Evolutionary conservation across 1,284 basidiomycete species (phyloP).

Genomic region (Tilletiaria anomala): DNA sequence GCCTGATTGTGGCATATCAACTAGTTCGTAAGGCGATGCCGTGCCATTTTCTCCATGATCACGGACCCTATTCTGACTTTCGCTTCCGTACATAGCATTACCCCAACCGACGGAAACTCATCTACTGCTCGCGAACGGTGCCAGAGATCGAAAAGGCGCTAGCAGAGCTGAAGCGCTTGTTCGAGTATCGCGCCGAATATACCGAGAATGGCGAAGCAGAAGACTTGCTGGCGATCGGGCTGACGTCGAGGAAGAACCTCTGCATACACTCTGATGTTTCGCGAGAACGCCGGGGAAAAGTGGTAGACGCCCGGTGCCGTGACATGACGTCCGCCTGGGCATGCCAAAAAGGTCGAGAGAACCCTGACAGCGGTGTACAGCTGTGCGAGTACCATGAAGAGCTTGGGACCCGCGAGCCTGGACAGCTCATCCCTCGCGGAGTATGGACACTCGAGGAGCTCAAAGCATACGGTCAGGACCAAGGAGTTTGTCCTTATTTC

Average conservation of each 20-base stretch:
- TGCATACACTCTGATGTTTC: conserved; percentile 87
- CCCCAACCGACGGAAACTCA: conserved; percentile 77
- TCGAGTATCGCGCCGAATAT: conserved; percentile 59
- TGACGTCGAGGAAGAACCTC: conserved; percentile 90
- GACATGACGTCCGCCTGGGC: conserved; percentile 78
- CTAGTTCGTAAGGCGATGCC: conserved; percentile 43
- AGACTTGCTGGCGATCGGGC: conserved; percentile 72
- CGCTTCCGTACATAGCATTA: conserved; percentile 54
- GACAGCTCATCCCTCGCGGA: conserved; percentile 68
- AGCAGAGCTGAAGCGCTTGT: conserved; percentile 82
- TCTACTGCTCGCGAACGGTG: conserved; percentile 99
- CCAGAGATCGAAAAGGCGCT: conserved; percentile 99
- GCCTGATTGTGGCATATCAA: conserved; percentile 93
- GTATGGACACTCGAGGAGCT: conserved; percentile 92
- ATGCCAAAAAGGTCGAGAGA: conserved; percentile 67
- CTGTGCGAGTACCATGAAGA: conserved; percentile 92
- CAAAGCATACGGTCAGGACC: conserved; percentile 70
- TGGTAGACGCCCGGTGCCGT: conserved; percentile 89
- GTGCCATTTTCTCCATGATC: too few species aligned
- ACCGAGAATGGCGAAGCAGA: conserved; percentile 43
- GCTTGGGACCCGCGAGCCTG: conserved; percentile 64
- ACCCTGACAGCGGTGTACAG: conserved; percentile 73
- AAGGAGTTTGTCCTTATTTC: conserved; percentile 88
- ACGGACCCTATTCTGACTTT: too few species aligned
- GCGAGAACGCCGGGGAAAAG: conserved; percentile 93